phyloP scores from a whole-genome alignment of 768 basidiomycete genomes.

The Mycena capillaripes region DNA sequence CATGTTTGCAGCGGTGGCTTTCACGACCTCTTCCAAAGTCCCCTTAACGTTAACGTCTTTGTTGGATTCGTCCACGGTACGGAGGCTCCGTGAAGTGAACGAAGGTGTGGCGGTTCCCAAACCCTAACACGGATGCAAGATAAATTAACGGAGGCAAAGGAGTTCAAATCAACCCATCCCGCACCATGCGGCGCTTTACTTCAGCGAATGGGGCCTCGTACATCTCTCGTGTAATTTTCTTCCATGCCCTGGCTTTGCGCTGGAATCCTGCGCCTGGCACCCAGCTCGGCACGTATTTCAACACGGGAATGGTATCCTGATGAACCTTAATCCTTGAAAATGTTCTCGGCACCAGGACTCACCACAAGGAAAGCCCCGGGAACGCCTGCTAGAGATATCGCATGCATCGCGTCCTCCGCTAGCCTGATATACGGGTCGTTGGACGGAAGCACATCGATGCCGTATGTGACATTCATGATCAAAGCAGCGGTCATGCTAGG shows the following conservation, averaged over 20 bases:
- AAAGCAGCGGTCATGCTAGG: conserved; percentile 42
- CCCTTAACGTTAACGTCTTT: background rate
- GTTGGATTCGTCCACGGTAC: background rate
- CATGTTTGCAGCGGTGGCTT: background rate
- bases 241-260: conserved; percentile 50
- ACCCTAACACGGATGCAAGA: background rate
- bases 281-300: conserved; percentile 52
- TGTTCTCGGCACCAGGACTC: conserved; percentile 17
- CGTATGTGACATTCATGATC: conserved; percentile 43
- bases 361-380: conserved; percentile 49
- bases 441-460: conserved; percentile 38
- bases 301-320: conserved; percentile 22
- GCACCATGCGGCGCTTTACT: conserved; percentile 51
- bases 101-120: background rate
- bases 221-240: conserved; percentile 48
- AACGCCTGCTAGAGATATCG: conserved; percentile 38
- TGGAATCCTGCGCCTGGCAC: conserved; percentile 62
- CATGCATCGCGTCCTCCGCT: conserved; percentile 42
- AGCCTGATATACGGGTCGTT: conserved; percentile 45
- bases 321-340: background rate
- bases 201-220: conserved; percentile 54
- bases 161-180: no score
- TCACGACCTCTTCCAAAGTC: background rate
- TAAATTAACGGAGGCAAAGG: no score
- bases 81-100: background rate